phyloP scores from a whole-genome alignment of 345 rosid species.

The Camelina laxa region DNA sequence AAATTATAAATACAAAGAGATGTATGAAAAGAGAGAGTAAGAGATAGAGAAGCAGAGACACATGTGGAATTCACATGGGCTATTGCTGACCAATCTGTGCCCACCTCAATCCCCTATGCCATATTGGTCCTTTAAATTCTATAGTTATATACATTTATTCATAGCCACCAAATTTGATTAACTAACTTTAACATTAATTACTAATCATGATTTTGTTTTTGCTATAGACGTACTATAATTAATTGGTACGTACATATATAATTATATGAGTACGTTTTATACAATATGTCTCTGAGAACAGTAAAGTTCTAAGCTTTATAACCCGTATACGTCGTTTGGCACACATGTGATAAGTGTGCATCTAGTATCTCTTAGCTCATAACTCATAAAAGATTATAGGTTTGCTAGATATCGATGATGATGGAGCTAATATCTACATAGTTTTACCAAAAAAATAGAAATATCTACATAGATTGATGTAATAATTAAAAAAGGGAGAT shows the following conservation, averaged over 20 bases:
- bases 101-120: slow-evolving; percentile 43
- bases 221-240: not conserved
- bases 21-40: slow-evolving; percentile 28
- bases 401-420: slow-evolving; percentile 10
- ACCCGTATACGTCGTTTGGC: not conserved
- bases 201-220: not conserved
- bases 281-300: not conserved
- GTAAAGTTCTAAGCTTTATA: not conserved
- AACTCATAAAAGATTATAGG: not conserved
- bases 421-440: too few relatives aligned
- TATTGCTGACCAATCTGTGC: slow-evolving; percentile 44
- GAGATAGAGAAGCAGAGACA: slow-evolving; percentile 43
- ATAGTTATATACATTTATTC: slow-evolving; percentile 3
- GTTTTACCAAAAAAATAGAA: not conserved
- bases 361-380: not conserved
- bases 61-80: slow-evolving; percentile 48
- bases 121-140: slow-evolving; percentile 34
- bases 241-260: slow-evolving; percentile 1
- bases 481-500: not conserved
- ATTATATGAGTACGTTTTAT: not conserved
- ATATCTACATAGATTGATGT: not conserved
- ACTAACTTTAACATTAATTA: slow-evolving; percentile 6
- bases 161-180: slow-evolving; percentile 26
- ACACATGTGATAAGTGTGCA: not conserved
- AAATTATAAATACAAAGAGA: slow-evolving; percentile 3